These are phyloP conservation scores for Umbelopsis sp. DNA, from an alignment of 192 early-diverging fungal species.

Conservation along the genomic window DNA sequence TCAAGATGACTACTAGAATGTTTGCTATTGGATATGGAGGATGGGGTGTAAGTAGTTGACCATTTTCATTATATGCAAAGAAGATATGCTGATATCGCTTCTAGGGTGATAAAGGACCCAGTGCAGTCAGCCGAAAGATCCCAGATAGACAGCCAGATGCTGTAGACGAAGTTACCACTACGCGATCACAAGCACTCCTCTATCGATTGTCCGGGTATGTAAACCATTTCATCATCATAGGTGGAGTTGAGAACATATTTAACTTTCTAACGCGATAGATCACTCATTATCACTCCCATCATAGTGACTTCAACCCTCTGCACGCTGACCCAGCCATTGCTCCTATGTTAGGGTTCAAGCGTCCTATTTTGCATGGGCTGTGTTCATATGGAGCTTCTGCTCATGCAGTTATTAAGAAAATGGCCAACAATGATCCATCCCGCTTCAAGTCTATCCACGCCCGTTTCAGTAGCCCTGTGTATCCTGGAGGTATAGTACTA, in stretches of 20 bases:
- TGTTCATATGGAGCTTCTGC: constrained; percentile 62
- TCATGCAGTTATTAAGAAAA: constrained; percentile 56
- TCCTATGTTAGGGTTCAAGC: constrained; percentile 66
- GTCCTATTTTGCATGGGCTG: constrained; percentile 75
- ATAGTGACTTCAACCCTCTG: constrained; percentile 75
- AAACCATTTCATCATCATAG: no score
- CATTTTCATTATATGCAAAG: background rate
- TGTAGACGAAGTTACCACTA: constrained; percentile 45
- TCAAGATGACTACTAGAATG: constrained; percentile 50
- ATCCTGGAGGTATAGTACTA: constrained; percentile 62
- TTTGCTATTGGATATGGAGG: constrained; percentile 75
- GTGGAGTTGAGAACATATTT: no score
- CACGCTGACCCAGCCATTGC: constrained; percentile 74
- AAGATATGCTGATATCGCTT: background rate
- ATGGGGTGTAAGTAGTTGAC: constrained; percentile 49
- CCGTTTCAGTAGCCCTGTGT: constrained; percentile 71
- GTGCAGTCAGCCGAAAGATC: constrained; percentile 44
- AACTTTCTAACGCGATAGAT: background rate
- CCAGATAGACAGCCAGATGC: constrained; percentile 65
- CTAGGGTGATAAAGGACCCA: constrained; percentile 71
- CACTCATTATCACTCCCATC: background rate
- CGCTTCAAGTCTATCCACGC: constrained; percentile 65
- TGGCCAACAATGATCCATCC: constrained; percentile 54
- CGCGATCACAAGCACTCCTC: constrained; percentile 60
- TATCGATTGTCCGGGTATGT: constrained; percentile 73